Evolutionary conservation across 306 rosid genomes (phyloP).

Genomic region (Gastrolobium villosum): DNA sequence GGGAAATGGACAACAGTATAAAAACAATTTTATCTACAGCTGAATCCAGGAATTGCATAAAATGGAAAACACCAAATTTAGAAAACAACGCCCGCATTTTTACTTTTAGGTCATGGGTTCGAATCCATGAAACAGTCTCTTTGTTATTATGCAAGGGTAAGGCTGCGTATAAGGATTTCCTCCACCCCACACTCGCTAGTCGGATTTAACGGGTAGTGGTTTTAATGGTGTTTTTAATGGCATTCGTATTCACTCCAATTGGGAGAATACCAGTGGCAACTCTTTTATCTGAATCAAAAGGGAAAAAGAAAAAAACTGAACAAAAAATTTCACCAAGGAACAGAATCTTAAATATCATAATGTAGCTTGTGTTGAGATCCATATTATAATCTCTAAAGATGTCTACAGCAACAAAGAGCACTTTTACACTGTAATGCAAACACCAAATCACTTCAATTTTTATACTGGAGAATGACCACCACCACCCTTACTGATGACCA

Average conservation of each 20-base stretch:
- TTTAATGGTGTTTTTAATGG: no score
- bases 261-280: conserved; percentile 12
- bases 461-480: conserved; percentile 10
- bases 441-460: conserved; percentile 13
- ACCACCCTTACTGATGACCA: conserved; percentile 31
- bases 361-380: conserved; percentile 22
- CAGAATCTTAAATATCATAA: conserved; percentile 11
- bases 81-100: not conserved
- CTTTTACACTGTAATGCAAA: not conserved
- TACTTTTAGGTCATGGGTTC: no score
- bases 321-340: conserved; percentile 20
- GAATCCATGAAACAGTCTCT: no score
- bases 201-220: no score
- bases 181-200: no score
- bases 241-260: conserved; percentile 1
- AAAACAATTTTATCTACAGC: not conserved
- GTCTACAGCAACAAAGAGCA: conserved; percentile 29
- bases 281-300: not conserved
- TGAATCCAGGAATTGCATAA: conserved; percentile 36
- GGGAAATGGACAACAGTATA: not conserved
- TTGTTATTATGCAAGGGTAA: no score
- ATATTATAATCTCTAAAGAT: conserved; percentile 15
- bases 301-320: conserved; percentile 21
- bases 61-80: not conserved
- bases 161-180: no score